Evolutionary conservation across 345 rosid genomes (phyloP), one percentile per base, ranked within the genome.

Genomic region (Populus nigra): DNA sequence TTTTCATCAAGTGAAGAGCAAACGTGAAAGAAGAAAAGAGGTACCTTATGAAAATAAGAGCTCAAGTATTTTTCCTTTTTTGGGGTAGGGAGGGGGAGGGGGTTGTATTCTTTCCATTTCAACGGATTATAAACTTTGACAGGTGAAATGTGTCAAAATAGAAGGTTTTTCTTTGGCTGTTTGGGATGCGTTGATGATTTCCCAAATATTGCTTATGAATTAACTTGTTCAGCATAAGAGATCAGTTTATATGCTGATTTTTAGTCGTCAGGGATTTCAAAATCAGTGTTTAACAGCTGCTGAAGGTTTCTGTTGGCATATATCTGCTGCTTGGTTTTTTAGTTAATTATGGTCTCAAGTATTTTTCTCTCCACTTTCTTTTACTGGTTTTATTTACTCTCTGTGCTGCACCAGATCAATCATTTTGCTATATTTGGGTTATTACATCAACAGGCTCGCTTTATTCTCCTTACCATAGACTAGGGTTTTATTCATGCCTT

Each of bases 1-100:
- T 49, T 89, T 89, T 84, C 90, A 82, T 68, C 84, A 84, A 84
- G 92, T 89, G 85, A 89, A 88, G 88, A 89, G 89, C 88, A 89
- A 83, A 66, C 89, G 89, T 22, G 92, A 88, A 65, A 88, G 86
- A 74, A 86, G 85, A 79, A 89, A 86, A 85, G 88, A 88, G 92
- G 92, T 74, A 65, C 53, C 43, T 74, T 65, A 43, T 74, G 25
- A 18, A 55, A 72, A 31, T 16, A 72, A 57, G 35, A 63, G 22
- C 47, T 38, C 33, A 16, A 18, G 8, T 27, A 20, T 35, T 45
- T 4, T 39, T 25, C 4, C 18, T 39, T 29, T 38, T 43, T 41
- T 74, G 10, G 22, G 41, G 35, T 27, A 20, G n/a, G 36, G 36
- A 33, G 35, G 35, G 59, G 59, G 59, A 41, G 15, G 10, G 59